Evolutionary conservation across 768 basidiomycete genomes (phyloP), one percentile per base, ranked within the genome.

Genomic region (Boletales sp.): DNA sequence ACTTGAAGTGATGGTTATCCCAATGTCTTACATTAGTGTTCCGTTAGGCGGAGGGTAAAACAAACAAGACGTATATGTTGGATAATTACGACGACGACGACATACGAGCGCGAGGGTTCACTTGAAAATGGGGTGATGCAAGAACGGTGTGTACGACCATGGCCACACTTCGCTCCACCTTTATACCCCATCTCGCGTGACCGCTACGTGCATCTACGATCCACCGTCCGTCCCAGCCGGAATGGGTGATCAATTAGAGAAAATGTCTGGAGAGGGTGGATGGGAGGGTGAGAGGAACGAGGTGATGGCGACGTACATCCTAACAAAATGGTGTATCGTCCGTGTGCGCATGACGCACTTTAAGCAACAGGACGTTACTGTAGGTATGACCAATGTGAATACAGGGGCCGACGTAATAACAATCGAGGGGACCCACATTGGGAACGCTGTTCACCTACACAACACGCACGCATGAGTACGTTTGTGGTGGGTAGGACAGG

Each of bases 361-460:
- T 9, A 14, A 28, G 19, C 19, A 21, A 28, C 25, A 32, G 30
- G 13, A 32, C 8, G 30, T 35, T 43, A 33, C 48, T 43, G 14
- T n/a, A 31, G 33, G 45, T 41, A 13, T 21, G 32, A 28, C 28
- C 25, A 5, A 6, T 6, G 32, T 46, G 21, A 53, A 36, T 18
- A 48, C 2, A 25, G 5, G 15, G 37, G 28, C 17, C 21, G 2
- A 38, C 6, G 3, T 12, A 15, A 19, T 13, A 25, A 33, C 19
- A 12, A 14, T 28, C 25, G 25, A 6, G 25, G 21, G 12, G 15
- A 38, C 59, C 13, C 48, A 59, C 59, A 15, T 56, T 50, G 14
- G 41, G 44, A 19, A 46, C 8, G 18, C 13, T 19, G 9, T 48
- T 50, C 34, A 18, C 41, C 60, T 61, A 21, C 10, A 19, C 13